Conservation (phyloP, 2,329 filamentous ascomycete genomes). For the Simplicillium aogashimaense region DNA sequence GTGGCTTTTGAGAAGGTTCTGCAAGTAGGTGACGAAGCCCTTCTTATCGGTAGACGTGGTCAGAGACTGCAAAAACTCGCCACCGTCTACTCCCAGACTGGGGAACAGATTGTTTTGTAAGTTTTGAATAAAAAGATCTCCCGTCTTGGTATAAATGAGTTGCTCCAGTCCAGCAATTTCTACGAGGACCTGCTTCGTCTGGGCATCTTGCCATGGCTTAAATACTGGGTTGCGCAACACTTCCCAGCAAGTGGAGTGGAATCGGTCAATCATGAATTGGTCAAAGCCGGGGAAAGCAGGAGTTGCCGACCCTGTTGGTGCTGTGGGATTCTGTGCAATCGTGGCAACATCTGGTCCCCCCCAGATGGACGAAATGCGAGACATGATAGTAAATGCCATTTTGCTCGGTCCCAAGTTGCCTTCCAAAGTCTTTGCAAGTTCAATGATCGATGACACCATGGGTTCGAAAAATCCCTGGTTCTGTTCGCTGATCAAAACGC, state of each 20-base stretch:
- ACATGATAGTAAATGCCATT: slow-evolving; percentile 74
- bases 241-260: slow-evolving; percentile 85
- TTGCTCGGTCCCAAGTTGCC: slow-evolving; percentile 50
- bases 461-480: slow-evolving; percentile 90
- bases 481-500: slow-evolving; percentile 77
- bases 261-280: slow-evolving; percentile 77
- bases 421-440: slow-evolving; percentile 68
- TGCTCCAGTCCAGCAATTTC: slow-evolving; percentile 86
- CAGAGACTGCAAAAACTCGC: slow-evolving; percentile 48
- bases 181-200: slow-evolving; percentile 76
- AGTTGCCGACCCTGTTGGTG: slow-evolving; percentile 38
- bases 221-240: slow-evolving; percentile 72
- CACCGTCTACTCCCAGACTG: slow-evolving; percentile 52
- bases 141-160: slow-evolving; percentile 83
- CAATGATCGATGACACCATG: slow-evolving; percentile 75
- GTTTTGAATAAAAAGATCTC: slow-evolving; percentile 66
- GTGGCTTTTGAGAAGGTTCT: slow-evolving; percentile 41
- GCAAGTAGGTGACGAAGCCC: slow-evolving; percentile 54
- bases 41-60: slow-evolving; percentile 51
- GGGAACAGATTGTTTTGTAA: slow-evolving; percentile 55
- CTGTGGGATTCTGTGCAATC: slow-evolving; percentile 39
- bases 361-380: slow-evolving; percentile 79
- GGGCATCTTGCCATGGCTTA: slow-evolving; percentile 70
- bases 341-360: slow-evolving; percentile 70
- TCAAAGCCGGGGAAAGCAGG: slow-evolving; percentile 79